Evolutionary conservation across 495 filamentous ascomycete species (phyloP).

Genomic region (Penicillium arizonense): DNA sequence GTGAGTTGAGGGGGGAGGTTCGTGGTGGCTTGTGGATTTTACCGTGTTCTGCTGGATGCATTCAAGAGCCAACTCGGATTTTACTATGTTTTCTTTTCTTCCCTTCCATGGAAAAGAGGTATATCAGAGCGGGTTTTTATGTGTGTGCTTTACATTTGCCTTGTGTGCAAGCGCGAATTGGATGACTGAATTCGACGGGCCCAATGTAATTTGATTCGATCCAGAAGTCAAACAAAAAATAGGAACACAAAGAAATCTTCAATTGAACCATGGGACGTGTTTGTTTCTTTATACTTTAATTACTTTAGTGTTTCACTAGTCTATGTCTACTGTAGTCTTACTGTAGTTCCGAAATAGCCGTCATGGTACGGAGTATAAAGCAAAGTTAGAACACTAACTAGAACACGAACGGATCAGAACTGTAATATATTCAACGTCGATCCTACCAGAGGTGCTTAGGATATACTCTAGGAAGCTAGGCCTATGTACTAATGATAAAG

Average conservation of each 20-base stretch:
- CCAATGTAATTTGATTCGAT: constrained; percentile 40
- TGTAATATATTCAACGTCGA: neutral
- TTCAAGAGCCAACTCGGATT: neutral
- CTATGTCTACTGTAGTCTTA: no score
- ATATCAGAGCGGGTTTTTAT: constrained; percentile 13
- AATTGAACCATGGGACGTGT: constrained; percentile 11
- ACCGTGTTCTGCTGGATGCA: constrained; percentile 7
- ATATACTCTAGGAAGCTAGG: neutral
- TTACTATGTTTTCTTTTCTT: constrained; percentile 7
- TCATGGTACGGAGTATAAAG: neutral
- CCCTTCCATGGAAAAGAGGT: constrained; percentile 5
- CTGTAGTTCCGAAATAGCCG: no score
- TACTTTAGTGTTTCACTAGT: neutral
- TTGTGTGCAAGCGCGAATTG: constrained; percentile 32
- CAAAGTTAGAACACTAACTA: no score
- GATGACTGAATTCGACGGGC: constrained; percentile 29
- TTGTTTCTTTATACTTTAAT: neutral
- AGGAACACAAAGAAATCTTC: constrained; percentile 22
- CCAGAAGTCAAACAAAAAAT: constrained; percentile 33
- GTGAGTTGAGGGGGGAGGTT: constrained; percentile 6
- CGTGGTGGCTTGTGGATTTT: neutral
- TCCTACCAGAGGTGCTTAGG: neutral
- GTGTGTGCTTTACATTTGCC: constrained; percentile 23
- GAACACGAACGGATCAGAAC: neutral
- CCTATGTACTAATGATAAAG: constrained; percentile 12